Percentiles rank a stretch among this genome's conserved stretches.
phyloP scores from a whole-genome alignment of 2,329 filamentous ascomycete genomes.

The Blumeria hordei region DNA sequence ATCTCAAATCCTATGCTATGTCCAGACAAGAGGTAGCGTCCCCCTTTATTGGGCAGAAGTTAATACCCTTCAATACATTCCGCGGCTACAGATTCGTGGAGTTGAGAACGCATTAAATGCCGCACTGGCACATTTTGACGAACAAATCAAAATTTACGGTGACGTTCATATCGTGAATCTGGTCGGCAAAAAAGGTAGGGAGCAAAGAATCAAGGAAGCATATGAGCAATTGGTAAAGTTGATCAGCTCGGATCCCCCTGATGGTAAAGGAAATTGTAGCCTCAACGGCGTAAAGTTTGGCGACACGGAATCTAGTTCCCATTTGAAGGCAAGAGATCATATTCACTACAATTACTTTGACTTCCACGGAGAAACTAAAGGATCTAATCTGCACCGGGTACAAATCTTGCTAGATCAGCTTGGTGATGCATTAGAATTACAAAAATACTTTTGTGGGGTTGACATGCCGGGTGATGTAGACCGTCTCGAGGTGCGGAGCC shows the following conservation, averaged over 20 bases:
- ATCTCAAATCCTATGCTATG: slow-evolving; percentile 75
- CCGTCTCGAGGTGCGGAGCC: slow-evolving; percentile 52
- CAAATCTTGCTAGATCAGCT: slow-evolving; percentile 68
- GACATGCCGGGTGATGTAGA: slow-evolving; percentile 58
- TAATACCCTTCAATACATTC: slow-evolving; percentile 78
- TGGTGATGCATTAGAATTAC: slow-evolving; percentile 46
- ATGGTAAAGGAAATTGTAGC: slow-evolving; percentile 33
- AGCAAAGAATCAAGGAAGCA: slow-evolving; percentile 69
- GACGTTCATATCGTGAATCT: slow-evolving; percentile 95
- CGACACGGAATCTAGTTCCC: slow-evolving; percentile 41
- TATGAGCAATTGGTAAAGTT: slow-evolving; percentile 77
- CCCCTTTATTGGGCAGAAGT: slow-evolving; percentile 92
- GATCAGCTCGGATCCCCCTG: slow-evolving; percentile 43
- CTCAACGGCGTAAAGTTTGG: slow-evolving; percentile 60
- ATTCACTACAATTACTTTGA: slow-evolving; percentile 97
- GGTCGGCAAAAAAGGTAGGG: slow-evolving; percentile 86
- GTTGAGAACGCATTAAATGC: slow-evolving; percentile 60
- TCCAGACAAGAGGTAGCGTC: slow-evolving; percentile 89
- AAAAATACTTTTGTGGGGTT: slow-evolving; percentile 80
- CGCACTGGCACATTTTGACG: slow-evolving; percentile 68
- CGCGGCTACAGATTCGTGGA: slow-evolving; percentile 67
- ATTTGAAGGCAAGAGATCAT: slow-evolving; percentile 42
- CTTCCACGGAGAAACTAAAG: slow-evolving; percentile 94
- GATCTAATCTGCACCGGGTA: slow-evolving; percentile 77
- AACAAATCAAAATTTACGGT: slow-evolving; percentile 82